These are phyloP conservation scores for Phallus indusiatus DNA, from an alignment of 768 basidiomycete genomes.

Conservation along the genomic window DNA sequence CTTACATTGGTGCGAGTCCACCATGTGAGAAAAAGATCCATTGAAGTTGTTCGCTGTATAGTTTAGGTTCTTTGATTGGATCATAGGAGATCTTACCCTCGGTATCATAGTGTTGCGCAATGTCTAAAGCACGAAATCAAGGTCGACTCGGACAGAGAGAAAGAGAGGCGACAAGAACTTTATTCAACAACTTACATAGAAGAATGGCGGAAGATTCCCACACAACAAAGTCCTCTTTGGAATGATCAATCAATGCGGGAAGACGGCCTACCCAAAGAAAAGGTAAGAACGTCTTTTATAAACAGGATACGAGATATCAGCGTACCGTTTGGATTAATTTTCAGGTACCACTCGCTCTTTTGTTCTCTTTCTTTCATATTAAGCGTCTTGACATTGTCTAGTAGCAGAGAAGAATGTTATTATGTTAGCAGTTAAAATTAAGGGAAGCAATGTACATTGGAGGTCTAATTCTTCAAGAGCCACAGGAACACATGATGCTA, in stretches of 20 bases:
- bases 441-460: neutral
- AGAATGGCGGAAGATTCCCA: conserved; percentile 27
- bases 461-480: neutral
- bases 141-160: neutral
- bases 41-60: conserved; percentile 21
- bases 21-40: conserved; percentile 29
- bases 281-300: neutral
- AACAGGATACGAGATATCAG: neutral
- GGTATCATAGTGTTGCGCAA: conserved; percentile 28
- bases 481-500: neutral
- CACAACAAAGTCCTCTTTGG: conserved; percentile 24
- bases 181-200: conserved; percentile 16
- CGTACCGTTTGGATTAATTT: conserved; percentile 12
- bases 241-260: conserved; percentile 54
- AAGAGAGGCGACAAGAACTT: neutral
- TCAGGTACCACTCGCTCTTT: conserved; percentile 55
- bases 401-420: no score
- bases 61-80: conserved; percentile 17
- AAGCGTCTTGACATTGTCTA: conserved; percentile 29
- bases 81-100: conserved; percentile 27
- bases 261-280: conserved; percentile 35
- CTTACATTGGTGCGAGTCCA: neutral
- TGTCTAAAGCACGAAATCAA: neutral
- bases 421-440: no score
- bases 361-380: conserved; percentile 58